Evolutionary conservation across 345 rosid species (phyloP).

Genomic region (Populus euphratica): DNA sequence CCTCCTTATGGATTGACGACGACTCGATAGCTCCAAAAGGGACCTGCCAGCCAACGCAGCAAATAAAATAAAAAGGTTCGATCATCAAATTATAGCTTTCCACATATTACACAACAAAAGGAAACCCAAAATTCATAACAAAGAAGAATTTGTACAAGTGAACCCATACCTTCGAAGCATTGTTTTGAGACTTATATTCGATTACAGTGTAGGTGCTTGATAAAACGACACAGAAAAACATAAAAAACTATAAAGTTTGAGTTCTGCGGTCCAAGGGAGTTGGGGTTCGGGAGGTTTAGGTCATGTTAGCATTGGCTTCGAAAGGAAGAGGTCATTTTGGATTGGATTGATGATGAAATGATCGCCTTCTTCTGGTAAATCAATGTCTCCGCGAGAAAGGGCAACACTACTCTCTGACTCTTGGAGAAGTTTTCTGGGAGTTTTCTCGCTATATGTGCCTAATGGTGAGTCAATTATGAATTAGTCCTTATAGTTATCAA

Average conservation of each 20-base stretch:
- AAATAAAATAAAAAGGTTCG: background rate
- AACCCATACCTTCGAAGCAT: slow-evolving; percentile 36
- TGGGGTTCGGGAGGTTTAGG: background rate
- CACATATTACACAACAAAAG: background rate
- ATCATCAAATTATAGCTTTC: background rate
- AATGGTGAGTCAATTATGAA: too few relatives aligned
- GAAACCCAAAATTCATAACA: background rate
- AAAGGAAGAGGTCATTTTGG: background rate
- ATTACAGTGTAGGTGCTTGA: slow-evolving; percentile 18
- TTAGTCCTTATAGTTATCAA: too few relatives aligned
- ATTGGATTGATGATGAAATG: background rate
- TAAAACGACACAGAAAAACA: slow-evolving; percentile 10
- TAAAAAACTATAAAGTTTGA: background rate
- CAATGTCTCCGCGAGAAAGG: background rate
- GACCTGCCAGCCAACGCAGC: slow-evolving; percentile 41
- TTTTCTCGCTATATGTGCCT: too few relatives aligned
- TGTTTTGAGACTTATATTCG: background rate
- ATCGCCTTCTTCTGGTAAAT: background rate
- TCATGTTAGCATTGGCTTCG: background rate
- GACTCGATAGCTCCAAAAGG: slow-evolving; percentile 56
- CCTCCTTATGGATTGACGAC: slow-evolving; percentile 41
- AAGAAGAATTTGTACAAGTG: background rate
- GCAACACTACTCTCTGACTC: background rate
- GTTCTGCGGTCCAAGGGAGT: background rate
- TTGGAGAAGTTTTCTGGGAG: background rate